Percentiles rank a stretch among this genome's conserved stretches.
Evolutionary conservation across 176 grass and related monocot species (phyloP).

Genomic region (Puya raimondii): DNA sequence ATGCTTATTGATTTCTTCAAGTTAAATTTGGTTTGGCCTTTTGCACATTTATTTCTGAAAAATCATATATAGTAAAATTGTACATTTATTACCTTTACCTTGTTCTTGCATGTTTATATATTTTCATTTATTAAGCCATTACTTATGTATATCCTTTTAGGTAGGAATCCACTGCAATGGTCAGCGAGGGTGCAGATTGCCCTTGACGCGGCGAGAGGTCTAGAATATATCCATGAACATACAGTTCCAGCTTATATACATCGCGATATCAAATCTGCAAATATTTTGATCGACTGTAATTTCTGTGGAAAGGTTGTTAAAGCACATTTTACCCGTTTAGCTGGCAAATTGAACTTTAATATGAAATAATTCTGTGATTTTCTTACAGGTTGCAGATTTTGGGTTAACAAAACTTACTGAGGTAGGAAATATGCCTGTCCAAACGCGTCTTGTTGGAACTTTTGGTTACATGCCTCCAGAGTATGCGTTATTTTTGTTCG

Average conservation of each 20-base stretch:
- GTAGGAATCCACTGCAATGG: slow-evolving; percentile 22
- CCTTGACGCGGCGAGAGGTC: slow-evolving; percentile 21
- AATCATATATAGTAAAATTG: no score
- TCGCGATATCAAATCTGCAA: slow-evolving; percentile 26
- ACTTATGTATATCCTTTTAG: slow-evolving; percentile 4
- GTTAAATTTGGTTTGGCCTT: neutral
- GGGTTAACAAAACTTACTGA: slow-evolving; percentile 25
- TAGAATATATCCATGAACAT: slow-evolving; percentile 27
- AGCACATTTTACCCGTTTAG: neutral
- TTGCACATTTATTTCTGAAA: no score
- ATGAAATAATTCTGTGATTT: neutral
- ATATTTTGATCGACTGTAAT: slow-evolving; percentile 23
- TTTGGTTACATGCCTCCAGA: slow-evolving; percentile 30
- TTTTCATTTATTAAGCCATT: neutral
- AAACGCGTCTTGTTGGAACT: slow-evolving; percentile 24
- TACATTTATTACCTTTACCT: no score
- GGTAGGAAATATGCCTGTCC: slow-evolving; percentile 9
- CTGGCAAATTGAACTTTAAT: neutral
- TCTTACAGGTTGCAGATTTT: slow-evolving; percentile 26
- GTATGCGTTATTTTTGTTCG: slow-evolving; percentile 7
- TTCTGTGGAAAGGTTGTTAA: slow-evolving; percentile 19
- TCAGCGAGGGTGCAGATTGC: slow-evolving; percentile 21
- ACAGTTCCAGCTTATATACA: slow-evolving; percentile 29
- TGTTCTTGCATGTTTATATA: no score
- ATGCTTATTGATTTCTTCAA: neutral